Evolutionary conservation across 116 monocot genomes (phyloP).

Genomic region (Iris pallida): DNA sequence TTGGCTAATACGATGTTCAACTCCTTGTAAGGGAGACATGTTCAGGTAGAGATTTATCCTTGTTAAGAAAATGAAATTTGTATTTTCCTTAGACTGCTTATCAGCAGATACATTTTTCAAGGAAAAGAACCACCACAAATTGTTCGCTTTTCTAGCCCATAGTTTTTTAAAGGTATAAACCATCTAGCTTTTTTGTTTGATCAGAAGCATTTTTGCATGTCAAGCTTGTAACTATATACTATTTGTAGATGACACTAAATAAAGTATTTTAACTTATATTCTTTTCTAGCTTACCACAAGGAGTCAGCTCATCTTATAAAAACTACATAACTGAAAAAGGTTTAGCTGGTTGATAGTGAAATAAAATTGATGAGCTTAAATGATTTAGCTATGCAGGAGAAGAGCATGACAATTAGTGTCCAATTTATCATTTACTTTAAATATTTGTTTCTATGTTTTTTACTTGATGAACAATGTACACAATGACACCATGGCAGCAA

Average conservation of each 20-base stretch:
- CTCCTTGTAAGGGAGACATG: slow-evolving; percentile 76
- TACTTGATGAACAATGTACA: too few species aligned
- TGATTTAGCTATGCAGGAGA: too few species aligned
- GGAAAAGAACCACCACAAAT: slow-evolving; percentile 90
- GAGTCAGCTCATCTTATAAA: too few species aligned
- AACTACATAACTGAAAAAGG: too few species aligned
- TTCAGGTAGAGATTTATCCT: slow-evolving; percentile 38
- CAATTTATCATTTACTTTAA: too few species aligned
- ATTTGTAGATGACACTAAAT: slow-evolving; percentile 7
- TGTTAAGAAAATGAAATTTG: background rate
- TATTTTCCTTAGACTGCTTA: background rate
- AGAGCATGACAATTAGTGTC: too few species aligned
- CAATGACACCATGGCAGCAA: too few species aligned
- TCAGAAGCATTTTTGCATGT: slow-evolving; percentile 58
- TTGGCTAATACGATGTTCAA: slow-evolving; percentile 63
- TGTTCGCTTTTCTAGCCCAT: slow-evolving; percentile 81
- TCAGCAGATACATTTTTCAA: slow-evolving; percentile 41
- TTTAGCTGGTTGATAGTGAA: too few species aligned
- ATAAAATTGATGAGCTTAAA: too few species aligned
- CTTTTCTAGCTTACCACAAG: too few species aligned
- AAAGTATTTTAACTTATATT: too few species aligned
- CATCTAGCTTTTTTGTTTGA: background rate
- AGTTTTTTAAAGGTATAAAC: slow-evolving; percentile 69
- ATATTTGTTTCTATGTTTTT: too few species aligned
- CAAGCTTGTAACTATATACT: slow-evolving; percentile 55